Percentiles rank a stretch among this genome's conserved stretches.
Conservation (phyloP, 495 filamentous ascomycete species). For the Astrothelium macrocarpum region DNA sequence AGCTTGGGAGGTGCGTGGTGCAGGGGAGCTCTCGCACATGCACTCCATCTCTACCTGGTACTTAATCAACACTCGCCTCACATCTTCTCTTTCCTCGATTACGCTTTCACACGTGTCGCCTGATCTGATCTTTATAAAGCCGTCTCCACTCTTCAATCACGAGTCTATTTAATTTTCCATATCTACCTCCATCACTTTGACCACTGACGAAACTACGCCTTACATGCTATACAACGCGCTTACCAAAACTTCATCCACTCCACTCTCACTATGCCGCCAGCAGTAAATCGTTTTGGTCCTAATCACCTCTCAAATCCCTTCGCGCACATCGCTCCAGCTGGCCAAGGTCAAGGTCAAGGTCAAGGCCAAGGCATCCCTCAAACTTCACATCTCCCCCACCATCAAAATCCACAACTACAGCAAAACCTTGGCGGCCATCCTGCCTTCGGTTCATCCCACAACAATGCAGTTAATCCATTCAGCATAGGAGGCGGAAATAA, state of each 20-base stretch:
- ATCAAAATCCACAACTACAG: conserved; percentile 13
- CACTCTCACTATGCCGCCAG: conserved; percentile 39
- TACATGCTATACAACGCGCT: not conserved
- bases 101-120: not conserved
- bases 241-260: not conserved
- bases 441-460: conserved; percentile 37
- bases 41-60: not conserved
- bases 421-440: conserved; percentile 51
- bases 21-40: not conserved
- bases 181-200: not conserved
- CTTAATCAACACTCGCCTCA: not conserved
- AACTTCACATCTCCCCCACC: conserved; percentile 48
- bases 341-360: not conserved
- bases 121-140: not conserved
- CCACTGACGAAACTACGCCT: not conserved
- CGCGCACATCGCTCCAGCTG: conserved; percentile 32
- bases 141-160: not conserved
- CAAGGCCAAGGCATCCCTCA: conserved; percentile 17
- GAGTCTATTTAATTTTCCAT: not conserved
- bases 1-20: not conserved
- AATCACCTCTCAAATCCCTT: conserved; percentile 44
- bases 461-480: not conserved
- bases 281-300: conserved; percentile 45
- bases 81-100: not conserved
- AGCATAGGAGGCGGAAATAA: not conserved